Percentiles rank a stretch among this genome's conserved stretches.
Evolutionary conservation across 139 green algal genomes (phyloP).

Genomic region (Nannochloris sp.): DNA sequence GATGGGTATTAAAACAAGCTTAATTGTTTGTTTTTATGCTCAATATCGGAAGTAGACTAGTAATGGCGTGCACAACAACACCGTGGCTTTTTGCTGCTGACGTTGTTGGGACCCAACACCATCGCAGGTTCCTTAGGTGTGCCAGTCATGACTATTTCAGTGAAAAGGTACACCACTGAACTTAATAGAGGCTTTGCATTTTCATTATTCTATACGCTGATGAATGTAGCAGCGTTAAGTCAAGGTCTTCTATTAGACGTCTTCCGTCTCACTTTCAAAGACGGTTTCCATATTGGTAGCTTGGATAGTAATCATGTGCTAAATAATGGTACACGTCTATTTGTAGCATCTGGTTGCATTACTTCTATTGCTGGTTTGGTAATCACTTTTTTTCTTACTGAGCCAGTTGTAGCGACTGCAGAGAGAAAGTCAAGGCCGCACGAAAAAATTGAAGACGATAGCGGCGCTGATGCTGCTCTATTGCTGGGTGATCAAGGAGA

Average conservation of each 20-base stretch:
- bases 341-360: slow-evolving; percentile 29
- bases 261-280: slow-evolving; percentile 29
- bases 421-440: neutral
- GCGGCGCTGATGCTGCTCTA: neutral
- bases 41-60: slow-evolving; percentile 7
- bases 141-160: slow-evolving; percentile 44
- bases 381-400: slow-evolving; percentile 5
- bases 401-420: neutral
- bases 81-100: slow-evolving; percentile 19
- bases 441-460: neutral
- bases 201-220: slow-evolving; percentile 45
- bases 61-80: slow-evolving; percentile 30
- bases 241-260: slow-evolving; percentile 39
- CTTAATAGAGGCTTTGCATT: slow-evolving; percentile 42
- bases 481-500: neutral
- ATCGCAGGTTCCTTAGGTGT: slow-evolving; percentile 36
- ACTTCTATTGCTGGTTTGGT: slow-evolving; percentile 10
- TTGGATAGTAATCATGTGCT: slow-evolving; percentile 17
- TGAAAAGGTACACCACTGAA: slow-evolving; percentile 32
- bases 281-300: slow-evolving; percentile 23
- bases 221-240: slow-evolving; percentile 49
- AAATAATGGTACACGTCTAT: slow-evolving; percentile 39
- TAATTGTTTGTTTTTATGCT: slow-evolving; percentile 25
- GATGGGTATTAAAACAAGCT: slow-evolving; percentile 25
- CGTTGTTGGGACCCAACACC: slow-evolving; percentile 36